Conservation (phyloP, 345 rosid species). For the Salix udensis region DNA sequence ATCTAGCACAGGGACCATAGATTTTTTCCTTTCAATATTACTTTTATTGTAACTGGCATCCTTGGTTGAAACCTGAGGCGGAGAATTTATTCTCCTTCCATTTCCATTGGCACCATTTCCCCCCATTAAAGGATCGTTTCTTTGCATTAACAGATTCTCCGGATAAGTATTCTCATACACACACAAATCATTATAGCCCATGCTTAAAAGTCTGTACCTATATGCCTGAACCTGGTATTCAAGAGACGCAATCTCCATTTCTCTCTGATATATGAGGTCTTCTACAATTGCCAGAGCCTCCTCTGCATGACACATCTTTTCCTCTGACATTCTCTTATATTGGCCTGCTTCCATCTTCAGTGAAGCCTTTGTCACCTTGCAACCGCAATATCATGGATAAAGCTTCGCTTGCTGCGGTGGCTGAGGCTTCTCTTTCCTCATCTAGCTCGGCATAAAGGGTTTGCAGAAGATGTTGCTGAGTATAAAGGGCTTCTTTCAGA, state of each 20-base stretch:
- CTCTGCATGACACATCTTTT: conserved; percentile 71
- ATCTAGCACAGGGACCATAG: conserved; percentile 10
- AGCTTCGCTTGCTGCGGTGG: conserved; percentile 74
- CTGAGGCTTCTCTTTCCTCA: conserved; percentile 78
- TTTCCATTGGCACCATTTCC: conserved; percentile 19
- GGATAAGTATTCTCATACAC: conserved; percentile 38
- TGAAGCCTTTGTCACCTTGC: conserved; percentile 76
- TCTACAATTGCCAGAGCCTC: conserved; percentile 67
- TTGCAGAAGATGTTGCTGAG: conserved; percentile 83
- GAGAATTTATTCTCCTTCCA: conserved; percentile 38
- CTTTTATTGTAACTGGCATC: conserved; percentile 27
- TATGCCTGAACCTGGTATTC: conserved; percentile 81
- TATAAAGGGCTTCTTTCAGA: conserved; percentile 51
- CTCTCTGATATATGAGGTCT: conserved; percentile 71
- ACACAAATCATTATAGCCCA: conserved; percentile 62
- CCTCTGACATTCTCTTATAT: conserved; percentile 82
- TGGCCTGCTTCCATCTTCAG: conserved; percentile 85
- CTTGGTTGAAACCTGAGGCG: conserved; percentile 23
- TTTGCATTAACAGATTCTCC: conserved; percentile 38
- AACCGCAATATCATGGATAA: conserved; percentile 79
- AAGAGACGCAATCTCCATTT: conserved; percentile 81
- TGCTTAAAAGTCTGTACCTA: conserved; percentile 57
- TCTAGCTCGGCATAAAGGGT: conserved; percentile 62
- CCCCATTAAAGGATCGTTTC: conserved; percentile 21
- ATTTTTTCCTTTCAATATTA: conserved; percentile 15